Evolutionary conservation across 148 eudicot species (phyloP).

Genomic region (Rheum nobile): DNA sequence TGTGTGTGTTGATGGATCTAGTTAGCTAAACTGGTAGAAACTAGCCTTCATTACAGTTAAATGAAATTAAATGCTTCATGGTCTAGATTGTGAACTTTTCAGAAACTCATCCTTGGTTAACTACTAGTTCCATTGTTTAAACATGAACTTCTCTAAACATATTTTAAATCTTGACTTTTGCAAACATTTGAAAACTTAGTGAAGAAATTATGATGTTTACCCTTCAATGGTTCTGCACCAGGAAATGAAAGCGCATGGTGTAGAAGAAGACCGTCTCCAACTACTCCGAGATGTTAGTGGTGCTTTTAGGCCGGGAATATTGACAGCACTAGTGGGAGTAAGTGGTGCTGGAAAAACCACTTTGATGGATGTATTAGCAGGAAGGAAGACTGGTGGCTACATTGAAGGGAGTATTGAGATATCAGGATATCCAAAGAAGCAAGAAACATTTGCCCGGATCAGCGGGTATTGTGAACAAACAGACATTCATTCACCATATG

Average conservation of each 20-base stretch:
- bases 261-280: slow-evolving; percentile 43
- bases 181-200: neutral
- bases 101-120: neutral
- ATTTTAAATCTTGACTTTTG: neutral
- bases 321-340: slow-evolving; percentile 74
- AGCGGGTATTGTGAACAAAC: slow-evolving; percentile 71
- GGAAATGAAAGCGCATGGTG: slow-evolving; percentile 57
- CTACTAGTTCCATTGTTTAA: neutral
- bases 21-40: neutral
- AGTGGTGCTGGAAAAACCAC: slow-evolving; percentile 81
- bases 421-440: slow-evolving; percentile 60
- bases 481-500: slow-evolving; percentile 68
- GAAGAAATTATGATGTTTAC: neutral
- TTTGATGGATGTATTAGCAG: slow-evolving; percentile 64
- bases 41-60: neutral
- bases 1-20: neutral
- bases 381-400: slow-evolving; percentile 61
- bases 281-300: slow-evolving; percentile 65
- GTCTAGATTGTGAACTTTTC: too few species aligned
- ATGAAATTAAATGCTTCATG: too few species aligned
- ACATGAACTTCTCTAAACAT: neutral
- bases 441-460: slow-evolving; percentile 58
- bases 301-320: slow-evolving; percentile 57
- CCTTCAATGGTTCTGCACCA: slow-evolving; percentile 11
- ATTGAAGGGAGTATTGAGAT: slow-evolving; percentile 46